Evolutionary conservation across 2,329 filamentous ascomycete species (phyloP).

Genomic region (Colletotrichum noveboracense): DNA sequence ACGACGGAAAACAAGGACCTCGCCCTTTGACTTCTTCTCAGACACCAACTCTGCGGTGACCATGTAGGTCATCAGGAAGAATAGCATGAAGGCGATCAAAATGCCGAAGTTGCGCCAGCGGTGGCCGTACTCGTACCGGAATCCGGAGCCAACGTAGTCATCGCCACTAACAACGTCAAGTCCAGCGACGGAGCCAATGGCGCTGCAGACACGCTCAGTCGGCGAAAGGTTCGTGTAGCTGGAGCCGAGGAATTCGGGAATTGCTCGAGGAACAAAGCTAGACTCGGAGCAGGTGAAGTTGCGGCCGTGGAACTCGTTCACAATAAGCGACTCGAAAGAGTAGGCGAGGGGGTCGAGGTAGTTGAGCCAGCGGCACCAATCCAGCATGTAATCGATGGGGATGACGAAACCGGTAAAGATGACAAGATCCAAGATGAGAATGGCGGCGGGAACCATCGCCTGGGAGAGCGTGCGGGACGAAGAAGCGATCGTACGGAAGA

Average conservation of each 20-base stretch:
- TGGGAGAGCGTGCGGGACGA: conserved; percentile 73
- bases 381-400: conserved; percentile 72
- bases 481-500: conserved; percentile 83
- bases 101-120: conserved; percentile 77
- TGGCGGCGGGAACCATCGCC: conserved; percentile 64
- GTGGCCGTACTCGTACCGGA: conserved; percentile 62
- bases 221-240: conserved; percentile 40
- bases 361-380: conserved; percentile 84
- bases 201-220: conserved; percentile 59
- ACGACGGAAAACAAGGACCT: conserved; percentile 76
- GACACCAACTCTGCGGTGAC: conserved; percentile 69
- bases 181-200: conserved; percentile 64
- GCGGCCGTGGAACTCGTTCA: conserved; percentile 79
- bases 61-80: conserved; percentile 68
- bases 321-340: conserved; percentile 79
- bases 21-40: conserved; percentile 74
- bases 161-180: conserved; percentile 59
- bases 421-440: conserved; percentile 70
- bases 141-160: conserved; percentile 57
- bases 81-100: conserved; percentile 66
- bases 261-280: conserved; percentile 46
- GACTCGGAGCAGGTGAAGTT: conserved; percentile 55
- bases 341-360: conserved; percentile 83
- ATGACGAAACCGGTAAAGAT: conserved; percentile 75
- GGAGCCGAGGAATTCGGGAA: neutral